These are phyloP conservation scores for Glonium stellatum DNA, from an alignment of 495 filamentous ascomycete genomes.

Conservation along the genomic window DNA sequence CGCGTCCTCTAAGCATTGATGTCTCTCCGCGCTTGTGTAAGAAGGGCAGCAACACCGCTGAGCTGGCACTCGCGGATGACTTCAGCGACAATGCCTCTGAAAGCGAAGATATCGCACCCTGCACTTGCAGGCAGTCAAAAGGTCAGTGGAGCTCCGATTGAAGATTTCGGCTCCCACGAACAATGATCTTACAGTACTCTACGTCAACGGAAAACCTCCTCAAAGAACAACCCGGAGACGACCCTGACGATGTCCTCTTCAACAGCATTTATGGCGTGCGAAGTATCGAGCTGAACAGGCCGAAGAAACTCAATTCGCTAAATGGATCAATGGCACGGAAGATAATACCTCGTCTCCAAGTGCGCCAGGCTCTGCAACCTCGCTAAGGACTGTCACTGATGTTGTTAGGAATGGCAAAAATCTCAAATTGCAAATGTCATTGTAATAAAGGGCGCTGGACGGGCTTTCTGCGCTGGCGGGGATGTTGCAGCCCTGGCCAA, in stretches of 20 bases:
- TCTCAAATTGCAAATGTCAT: constrained; percentile 89
- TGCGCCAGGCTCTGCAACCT: not conserved
- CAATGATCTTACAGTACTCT: constrained; percentile 22
- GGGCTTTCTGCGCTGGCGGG: constrained; percentile 87
- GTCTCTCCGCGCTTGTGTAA: constrained; percentile 26
- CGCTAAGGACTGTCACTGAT: not conserved
- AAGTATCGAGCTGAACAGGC: constrained; percentile 89
- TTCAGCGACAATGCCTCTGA: constrained; percentile 67
- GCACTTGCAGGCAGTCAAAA: constrained; percentile 45
- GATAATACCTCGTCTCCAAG: constrained; percentile 66
- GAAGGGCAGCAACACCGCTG: constrained; percentile 26
- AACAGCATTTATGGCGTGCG: constrained; percentile 78
- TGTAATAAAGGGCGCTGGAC: constrained; percentile 80
- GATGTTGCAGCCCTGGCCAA: constrained; percentile 73
- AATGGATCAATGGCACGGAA: constrained; percentile 91
- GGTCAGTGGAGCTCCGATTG: constrained; percentile 32
- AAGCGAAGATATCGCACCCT: constrained; percentile 69
- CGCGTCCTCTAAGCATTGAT: constrained; percentile 7
- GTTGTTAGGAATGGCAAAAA: constrained; percentile 73
- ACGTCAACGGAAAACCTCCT: constrained; percentile 23
- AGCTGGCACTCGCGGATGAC: constrained; percentile 22
- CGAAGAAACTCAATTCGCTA: constrained; percentile 80
- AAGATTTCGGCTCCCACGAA: not conserved
- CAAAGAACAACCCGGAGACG: constrained; percentile 48
- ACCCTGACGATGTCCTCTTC: constrained; percentile 89